Evolutionary conservation across 2,329 filamentous ascomycete species (phyloP), one percentile per base, ranked within the genome.

Genomic region (Penicillium sp.): DNA sequence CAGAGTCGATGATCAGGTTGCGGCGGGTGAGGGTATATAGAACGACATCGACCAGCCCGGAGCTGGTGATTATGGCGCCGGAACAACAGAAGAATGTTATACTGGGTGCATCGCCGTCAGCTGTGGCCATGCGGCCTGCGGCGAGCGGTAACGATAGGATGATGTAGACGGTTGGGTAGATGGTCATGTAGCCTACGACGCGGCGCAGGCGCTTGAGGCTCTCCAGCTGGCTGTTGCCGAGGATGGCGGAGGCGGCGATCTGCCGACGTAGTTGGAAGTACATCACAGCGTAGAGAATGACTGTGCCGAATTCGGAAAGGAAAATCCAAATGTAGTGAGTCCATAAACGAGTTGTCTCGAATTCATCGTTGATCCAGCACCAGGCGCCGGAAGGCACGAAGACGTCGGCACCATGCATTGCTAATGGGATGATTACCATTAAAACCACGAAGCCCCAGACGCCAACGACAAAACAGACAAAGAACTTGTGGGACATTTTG

Each of bases 81-180:
- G 82, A 78, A 21, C 81, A 73, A 64, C 79, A 82, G 52, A 83
- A 78, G 59, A 80, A 79, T 17, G 76, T 75, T 3, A 75, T 53
- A 25, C 65, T 73, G 1, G 75, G 71, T 1, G 57, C 64, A 17
- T 69, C 53, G 19, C 73, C 72, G 44, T 70, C 68, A 7, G 74
- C 75, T 4, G 73, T 72, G 19, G 75, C 70, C 77, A 79, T 79
- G 42, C 77, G 75, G 27, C 75, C 77, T 3, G 76, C 77, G 2
- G 85, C 86, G 8, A 84, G 78, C 1, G 88, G 88, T 27, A 91
- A 79, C 55, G 88, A 89, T 41, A 85, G 63, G 13, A 87, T 73
- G 4, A 83, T 83, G 67, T 90, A 90, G 12, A 74, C 77, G 13
- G 81, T 68, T 1, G 77, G 77, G 55, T 79, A 79, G 57, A 79